Evolutionary conservation across 345 rosid species (phyloP).

Genomic region (Populus pruinosa): DNA sequence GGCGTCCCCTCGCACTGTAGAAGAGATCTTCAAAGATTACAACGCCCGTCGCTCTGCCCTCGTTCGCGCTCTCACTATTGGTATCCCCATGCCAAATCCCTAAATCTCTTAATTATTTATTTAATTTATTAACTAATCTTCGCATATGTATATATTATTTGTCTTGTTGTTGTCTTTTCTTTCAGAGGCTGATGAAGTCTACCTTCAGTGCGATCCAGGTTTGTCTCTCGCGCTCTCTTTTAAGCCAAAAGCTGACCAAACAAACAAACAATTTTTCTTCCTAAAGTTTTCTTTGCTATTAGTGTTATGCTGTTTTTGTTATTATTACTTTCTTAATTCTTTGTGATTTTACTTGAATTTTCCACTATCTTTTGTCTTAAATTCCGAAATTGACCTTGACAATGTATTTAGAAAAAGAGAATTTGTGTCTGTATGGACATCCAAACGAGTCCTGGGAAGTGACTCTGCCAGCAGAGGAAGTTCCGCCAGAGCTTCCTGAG

Average conservation of each 20-base stretch:
- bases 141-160: background rate
- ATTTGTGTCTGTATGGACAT: slow-evolving; percentile 27
- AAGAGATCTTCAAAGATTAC: slow-evolving; percentile 93
- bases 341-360: background rate
- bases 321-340: background rate
- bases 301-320: background rate
- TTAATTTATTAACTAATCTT: background rate
- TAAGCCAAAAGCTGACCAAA: background rate
- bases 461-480: slow-evolving; percentile 26
- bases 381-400: background rate
- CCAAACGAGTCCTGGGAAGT: slow-evolving; percentile 26
- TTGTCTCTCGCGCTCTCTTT: slow-evolving; percentile 6
- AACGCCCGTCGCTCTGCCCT: slow-evolving; percentile 69
- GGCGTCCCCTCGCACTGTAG: slow-evolving; percentile 77
- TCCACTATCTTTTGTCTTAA: background rate
- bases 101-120: background rate
- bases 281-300: background rate
- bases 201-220: slow-evolving; percentile 97
- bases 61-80: slow-evolving; percentile 85
- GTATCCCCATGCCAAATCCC: slow-evolving; percentile 26
- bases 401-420: slow-evolving; percentile 21
- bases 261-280: background rate
- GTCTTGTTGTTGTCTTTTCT: background rate
- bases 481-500: slow-evolving; percentile 28
- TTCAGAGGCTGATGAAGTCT: slow-evolving; percentile 90